Evolutionary conservation across 768 basidiomycete genomes (phyloP).

Genomic region (Boletus fagicola): DNA sequence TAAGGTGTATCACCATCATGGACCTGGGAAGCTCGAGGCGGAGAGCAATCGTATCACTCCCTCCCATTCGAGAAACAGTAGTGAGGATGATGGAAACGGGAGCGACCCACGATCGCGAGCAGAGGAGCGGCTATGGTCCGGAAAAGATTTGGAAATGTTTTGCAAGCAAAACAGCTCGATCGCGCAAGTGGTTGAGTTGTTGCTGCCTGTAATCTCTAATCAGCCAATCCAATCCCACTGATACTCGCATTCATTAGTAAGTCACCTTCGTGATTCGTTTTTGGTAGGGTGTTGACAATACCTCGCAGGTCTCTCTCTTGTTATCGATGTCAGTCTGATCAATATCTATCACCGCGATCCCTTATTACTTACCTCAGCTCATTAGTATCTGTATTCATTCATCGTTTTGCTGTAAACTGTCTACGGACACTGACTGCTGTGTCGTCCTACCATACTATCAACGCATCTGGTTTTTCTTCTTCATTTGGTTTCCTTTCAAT

Average conservation of each 20-base stretch:
- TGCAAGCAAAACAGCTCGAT: constrained; percentile 91
- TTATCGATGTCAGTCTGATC: constrained; percentile 24
- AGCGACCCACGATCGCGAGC: constrained; percentile 35
- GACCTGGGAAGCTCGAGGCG: constrained; percentile 62
- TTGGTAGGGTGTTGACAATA: constrained; percentile 11
- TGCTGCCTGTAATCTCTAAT: constrained; percentile 52
- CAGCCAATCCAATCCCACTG: constrained; percentile 30
- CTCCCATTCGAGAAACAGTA: constrained; percentile 28
- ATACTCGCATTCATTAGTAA: constrained; percentile 20
- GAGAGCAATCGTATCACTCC: constrained; percentile 37
- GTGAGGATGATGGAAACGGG: constrained; percentile 32
- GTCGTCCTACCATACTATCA: constrained; percentile 25
- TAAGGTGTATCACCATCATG: constrained; percentile 61
- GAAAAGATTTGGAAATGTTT: constrained; percentile 79
- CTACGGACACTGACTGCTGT: constrained; percentile 24
- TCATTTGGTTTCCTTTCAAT: constrained; percentile 13
- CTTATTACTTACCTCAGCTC: constrained; percentile 24
- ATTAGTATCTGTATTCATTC: constrained; percentile 32
- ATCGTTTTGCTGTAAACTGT: constrained; percentile 26
- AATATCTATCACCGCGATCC: constrained; percentile 30
- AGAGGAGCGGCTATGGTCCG: constrained; percentile 64
- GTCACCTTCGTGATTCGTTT: constrained; percentile 6
- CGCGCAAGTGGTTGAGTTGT: constrained; percentile 64
- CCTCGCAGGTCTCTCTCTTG: constrained; percentile 15
- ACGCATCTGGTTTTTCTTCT: constrained; percentile 19